Evolutionary conservation across 106 monocot genomes (phyloP).

Genomic region (Apostasia ramifera): DNA sequence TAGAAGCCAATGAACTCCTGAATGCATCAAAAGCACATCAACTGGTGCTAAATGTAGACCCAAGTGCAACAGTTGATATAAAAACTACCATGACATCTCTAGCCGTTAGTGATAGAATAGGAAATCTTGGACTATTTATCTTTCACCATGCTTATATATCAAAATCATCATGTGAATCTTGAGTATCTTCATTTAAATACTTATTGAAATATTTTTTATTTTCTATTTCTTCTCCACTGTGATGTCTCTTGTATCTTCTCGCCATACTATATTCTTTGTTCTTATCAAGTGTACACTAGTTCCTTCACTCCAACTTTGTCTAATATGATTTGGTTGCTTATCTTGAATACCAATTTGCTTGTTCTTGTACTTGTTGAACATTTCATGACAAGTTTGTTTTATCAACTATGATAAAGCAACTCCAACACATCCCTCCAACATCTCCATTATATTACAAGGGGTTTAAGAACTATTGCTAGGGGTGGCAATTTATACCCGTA

Average conservation of each 20-base stretch:
- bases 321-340: not conserved
- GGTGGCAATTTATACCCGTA: too few species aligned
- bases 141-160: not conserved
- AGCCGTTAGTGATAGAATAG: not conserved
- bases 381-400: too few species aligned
- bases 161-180: not conserved
- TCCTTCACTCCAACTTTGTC: not conserved
- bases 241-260: not conserved
- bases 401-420: not conserved
- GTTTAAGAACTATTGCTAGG: constrained; percentile 12
- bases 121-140: not conserved
- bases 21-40: not conserved
- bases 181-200: not conserved
- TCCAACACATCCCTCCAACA: not conserved
- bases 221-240: not conserved
- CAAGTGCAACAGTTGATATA: not conserved
- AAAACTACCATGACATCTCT: constrained; percentile 1
- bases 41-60: not conserved
- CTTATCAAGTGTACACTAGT: not conserved
- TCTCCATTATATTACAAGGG: not conserved
- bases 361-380: too few species aligned
- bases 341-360: too few species aligned
- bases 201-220: not conserved
- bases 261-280: not conserved
- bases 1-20: not conserved